Evolutionary conservation across 129 eudicot genomes (phyloP).

Genomic region (Centaurea solstitialis): DNA sequence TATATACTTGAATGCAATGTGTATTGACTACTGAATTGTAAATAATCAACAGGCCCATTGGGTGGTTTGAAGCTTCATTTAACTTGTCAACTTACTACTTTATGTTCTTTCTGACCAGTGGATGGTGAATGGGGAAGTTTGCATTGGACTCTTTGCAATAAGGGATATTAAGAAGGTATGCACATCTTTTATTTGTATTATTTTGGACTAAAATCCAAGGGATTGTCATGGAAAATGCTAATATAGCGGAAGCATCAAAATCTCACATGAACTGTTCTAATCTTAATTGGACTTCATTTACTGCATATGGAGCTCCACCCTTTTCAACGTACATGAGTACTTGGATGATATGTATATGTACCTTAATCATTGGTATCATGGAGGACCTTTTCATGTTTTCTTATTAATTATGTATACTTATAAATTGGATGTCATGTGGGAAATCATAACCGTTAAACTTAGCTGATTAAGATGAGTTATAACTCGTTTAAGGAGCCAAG

Average conservation of each 20-base stretch:
- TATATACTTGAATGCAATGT: neutral
- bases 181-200: neutral
- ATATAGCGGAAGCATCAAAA: neutral
- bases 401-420: neutral
- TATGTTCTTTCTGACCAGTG: constrained; percentile 59
- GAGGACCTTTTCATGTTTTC: neutral
- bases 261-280: neutral
- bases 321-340: neutral
- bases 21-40: neutral
- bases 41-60: constrained; percentile 10
- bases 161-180: constrained; percentile 84
- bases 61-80: neutral
- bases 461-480: neutral
- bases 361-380: neutral
- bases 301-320: neutral
- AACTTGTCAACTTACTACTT: constrained; percentile 5
- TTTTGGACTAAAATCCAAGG: neutral
- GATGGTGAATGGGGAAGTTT: constrained; percentile 99
- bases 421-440: neutral
- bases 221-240: neutral
- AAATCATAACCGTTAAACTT: neutral
- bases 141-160: constrained; percentile 91
- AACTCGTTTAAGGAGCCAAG: neutral
- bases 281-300: neutral
- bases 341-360: neutral